These are phyloP conservation scores for Wickerhamomyces sp. DNA, from an alignment of 1,139 yeast genomes.

Conservation along the genomic window DNA sequence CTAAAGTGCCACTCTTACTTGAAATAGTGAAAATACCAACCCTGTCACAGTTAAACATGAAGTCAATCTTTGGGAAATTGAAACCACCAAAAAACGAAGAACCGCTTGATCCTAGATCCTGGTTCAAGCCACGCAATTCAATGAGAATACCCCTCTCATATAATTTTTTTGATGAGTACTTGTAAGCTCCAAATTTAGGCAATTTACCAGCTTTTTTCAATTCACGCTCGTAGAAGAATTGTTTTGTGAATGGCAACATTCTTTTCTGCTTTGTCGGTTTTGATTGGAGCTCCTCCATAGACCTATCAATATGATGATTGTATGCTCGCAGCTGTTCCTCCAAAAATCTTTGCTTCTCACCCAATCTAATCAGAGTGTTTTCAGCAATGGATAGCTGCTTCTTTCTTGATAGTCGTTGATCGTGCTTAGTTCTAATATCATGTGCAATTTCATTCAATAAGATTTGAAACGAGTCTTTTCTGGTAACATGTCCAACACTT, in stretches of 20 bases:
- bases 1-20: slow-evolving; percentile 42
- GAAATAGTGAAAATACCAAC: slow-evolving; percentile 73
- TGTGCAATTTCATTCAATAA: slow-evolving; percentile 77
- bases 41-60: slow-evolving; percentile 72
- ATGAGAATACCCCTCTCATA: slow-evolving; percentile 67
- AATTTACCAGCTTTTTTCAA: slow-evolving; percentile 59
- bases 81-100: slow-evolving; percentile 38
- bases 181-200: slow-evolving; percentile 80
- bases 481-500: slow-evolving; percentile 55
- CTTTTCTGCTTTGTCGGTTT: slow-evolving; percentile 45
- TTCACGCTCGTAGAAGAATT: slow-evolving; percentile 73
- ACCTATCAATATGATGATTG: slow-evolving; percentile 61
- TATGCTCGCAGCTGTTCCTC: slow-evolving; percentile 61
- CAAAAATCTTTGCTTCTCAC: slow-evolving; percentile 58
- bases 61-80: slow-evolving; percentile 61
- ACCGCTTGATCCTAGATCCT: slow-evolving; percentile 34
- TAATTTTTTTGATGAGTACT: slow-evolving; percentile 71
- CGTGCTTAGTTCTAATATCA: slow-evolving; percentile 77
- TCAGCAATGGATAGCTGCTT: slow-evolving; percentile 58
- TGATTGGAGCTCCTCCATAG: slow-evolving; percentile 57
- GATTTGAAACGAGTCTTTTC: slow-evolving; percentile 72
- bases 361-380: slow-evolving; percentile 54
- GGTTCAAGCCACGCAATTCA: slow-evolving; percentile 48
- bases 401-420: slow-evolving; percentile 57
- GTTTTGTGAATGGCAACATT: slow-evolving; percentile 66